Evolutionary conservation across 108 stramenopile species (phyloP), one percentile per base, ranked within the genome.

Genomic region (Skeletonema costatum): DNA sequence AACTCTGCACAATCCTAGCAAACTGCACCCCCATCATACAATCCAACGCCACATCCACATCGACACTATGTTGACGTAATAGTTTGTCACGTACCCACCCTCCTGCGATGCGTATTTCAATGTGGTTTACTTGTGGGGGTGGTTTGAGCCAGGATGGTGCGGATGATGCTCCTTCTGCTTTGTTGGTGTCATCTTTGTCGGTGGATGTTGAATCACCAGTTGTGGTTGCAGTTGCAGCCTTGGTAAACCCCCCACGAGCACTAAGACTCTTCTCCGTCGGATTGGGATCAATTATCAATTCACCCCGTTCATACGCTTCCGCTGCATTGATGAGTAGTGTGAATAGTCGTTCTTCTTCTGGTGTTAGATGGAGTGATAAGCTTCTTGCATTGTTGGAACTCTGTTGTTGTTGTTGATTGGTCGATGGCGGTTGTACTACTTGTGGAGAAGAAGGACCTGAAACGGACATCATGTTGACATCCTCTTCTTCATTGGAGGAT

Each of bases 1-100:
- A 96, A 11, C 68, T 74, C 74, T 95, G 89, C 6, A 99, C 92
- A 58, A 88, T 68, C 38, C 88, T 64, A 4, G 99, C 99, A 70
- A 99, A 98, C 33, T 89, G 88, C 12, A 91, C 92, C 11, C 99
- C 98, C 36, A 96, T 96, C 76, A 90, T 85, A 64, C 90, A 85
- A 76, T 98, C 97, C 38, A 99, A 75, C 3, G 98, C 97, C 17
- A 99, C 80, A 62, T 99, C 98, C 13, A 99, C 94, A 87, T 99
- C 98, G 68, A 95, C 87, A 64, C 78, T 90, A 42, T 90, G 70
- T 56, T 86, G 82, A 17, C 94, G 89, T 50, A 99, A 73, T 1
- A 99, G 66, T 73, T 96, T 98, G 75, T 96, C 96, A 12, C 95
- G 81, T 16, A 96, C 95, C 95, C 95, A 96, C 16, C 95, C 95